Conservation (phyloP, 371 early-diverging fungal species). For the Apophysomyces sp. region DNA sequence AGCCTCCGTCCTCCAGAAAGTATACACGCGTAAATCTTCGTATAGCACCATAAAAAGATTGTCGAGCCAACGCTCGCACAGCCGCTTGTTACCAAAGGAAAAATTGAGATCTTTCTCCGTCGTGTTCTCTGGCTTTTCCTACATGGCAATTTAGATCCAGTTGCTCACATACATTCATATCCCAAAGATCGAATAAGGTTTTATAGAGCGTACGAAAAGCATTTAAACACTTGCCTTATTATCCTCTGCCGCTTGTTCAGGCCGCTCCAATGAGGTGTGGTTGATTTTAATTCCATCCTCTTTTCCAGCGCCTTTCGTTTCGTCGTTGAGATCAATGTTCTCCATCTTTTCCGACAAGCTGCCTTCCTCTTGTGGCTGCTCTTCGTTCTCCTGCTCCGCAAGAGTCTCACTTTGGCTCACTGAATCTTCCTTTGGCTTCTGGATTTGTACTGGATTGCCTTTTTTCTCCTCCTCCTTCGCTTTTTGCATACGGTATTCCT, state of each 20-base stretch:
- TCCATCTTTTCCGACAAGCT: constrained; percentile 31
- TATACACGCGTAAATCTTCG: constrained; percentile 93
- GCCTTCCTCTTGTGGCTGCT: constrained; percentile 8
- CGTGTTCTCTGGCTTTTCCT: constrained; percentile 9
- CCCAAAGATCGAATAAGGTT: too few relatives aligned
- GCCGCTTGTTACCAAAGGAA: constrained; percentile 87
- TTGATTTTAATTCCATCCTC: constrained; percentile 12
- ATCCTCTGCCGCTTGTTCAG: constrained; percentile 47
- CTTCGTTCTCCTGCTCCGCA: constrained; percentile 5
- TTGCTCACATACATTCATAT: too few relatives aligned
- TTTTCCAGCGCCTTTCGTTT: not conserved
- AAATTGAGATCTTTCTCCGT: constrained; percentile 43
- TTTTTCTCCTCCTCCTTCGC: constrained; percentile 60
- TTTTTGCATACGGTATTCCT: constrained; percentile 86
- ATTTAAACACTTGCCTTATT: too few relatives aligned
- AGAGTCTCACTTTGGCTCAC: not conserved
- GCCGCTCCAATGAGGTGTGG: constrained; percentile 33
- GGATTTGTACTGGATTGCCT: constrained; percentile 26
- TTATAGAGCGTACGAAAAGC: too few relatives aligned
- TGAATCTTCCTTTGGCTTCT: constrained; percentile 13
- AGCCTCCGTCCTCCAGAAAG: constrained; percentile 79
- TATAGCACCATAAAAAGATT: constrained; percentile 97
- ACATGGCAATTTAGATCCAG: too few relatives aligned
- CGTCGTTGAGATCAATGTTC: constrained; percentile 31
- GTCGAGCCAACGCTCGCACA: constrained; percentile 98